These are phyloP conservation scores for Trypanosoma rangeli DNA, from an alignment of 208 protist species.

Conservation along the genomic window DNA sequence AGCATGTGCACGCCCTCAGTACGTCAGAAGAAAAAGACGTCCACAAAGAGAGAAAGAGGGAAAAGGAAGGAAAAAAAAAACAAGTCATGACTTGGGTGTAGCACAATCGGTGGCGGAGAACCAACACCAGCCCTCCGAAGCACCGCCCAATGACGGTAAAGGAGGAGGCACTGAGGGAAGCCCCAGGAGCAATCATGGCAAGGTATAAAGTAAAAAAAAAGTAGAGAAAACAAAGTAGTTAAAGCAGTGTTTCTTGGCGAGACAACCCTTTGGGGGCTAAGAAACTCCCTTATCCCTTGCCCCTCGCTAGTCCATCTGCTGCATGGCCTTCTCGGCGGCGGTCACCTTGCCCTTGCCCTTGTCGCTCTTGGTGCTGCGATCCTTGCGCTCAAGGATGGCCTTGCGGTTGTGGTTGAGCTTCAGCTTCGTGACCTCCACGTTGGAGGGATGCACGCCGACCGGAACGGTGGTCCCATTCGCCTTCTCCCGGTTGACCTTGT, in stretches of 20 bases:
- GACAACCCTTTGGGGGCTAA: neutral
- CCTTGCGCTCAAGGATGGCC: slow-evolving; percentile 95
- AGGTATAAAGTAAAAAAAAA: neutral
- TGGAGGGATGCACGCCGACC: slow-evolving; percentile 98
- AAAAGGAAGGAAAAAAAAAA: slow-evolving; percentile 8
- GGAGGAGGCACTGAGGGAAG: slow-evolving; percentile 8
- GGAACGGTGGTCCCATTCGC: slow-evolving; percentile 91
- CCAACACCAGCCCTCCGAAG: no score
- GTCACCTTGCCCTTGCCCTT: slow-evolving; percentile 93
- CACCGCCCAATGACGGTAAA: neutral
- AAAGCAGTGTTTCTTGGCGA: slow-evolving; percentile 22
- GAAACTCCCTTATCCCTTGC: neutral
- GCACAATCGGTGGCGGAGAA: no score
- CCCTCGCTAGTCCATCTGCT: slow-evolving; percentile 88
- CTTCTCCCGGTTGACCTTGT: slow-evolving; percentile 98
- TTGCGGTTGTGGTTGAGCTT: slow-evolving; percentile 99
- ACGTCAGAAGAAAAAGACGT: slow-evolving; percentile 2
- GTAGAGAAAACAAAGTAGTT: slow-evolving; percentile 26
- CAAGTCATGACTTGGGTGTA: slow-evolving; percentile 6
- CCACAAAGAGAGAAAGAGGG: neutral
- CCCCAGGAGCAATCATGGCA: slow-evolving; percentile 16
- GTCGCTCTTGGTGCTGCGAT: slow-evolving; percentile 82
- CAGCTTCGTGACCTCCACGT: slow-evolving; percentile 99
- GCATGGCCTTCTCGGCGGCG: slow-evolving; percentile 91
- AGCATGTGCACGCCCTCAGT: no score